phyloP scores from a whole-genome alignment of 495 filamentous ascomycete species.

The Podospora pseudoanserina region DNA sequence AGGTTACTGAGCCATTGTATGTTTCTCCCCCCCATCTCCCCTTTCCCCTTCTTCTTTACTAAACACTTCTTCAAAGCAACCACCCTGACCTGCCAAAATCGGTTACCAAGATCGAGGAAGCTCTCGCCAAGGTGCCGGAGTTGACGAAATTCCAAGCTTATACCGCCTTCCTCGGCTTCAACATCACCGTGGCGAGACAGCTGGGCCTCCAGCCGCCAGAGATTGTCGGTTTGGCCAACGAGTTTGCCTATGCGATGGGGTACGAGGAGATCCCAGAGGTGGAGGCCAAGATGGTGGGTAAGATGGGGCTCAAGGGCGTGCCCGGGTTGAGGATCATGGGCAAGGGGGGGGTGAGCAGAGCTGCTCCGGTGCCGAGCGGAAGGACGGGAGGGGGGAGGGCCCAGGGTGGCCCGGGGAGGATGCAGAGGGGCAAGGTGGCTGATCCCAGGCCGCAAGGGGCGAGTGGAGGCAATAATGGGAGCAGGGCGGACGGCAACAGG shows the following conservation, averaged over 20 bases:
- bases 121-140: slow-evolving; percentile 26
- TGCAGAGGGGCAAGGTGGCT: neutral
- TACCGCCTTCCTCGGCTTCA: slow-evolving; percentile 29
- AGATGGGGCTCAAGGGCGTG: slow-evolving; percentile 36
- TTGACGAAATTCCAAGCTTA: slow-evolving; percentile 29
- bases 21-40: slow-evolving; percentile 10
- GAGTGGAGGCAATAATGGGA: neutral
- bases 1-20: slow-evolving; percentile 21
- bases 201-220: slow-evolving; percentile 12
- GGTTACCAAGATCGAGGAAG: slow-evolving; percentile 21
- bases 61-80: slow-evolving; percentile 18
- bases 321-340: slow-evolving; percentile 23
- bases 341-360: neutral
- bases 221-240: slow-evolving; percentile 29
- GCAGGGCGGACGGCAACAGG: neutral
- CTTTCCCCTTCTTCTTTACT: neutral
- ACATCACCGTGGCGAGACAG: slow-evolving; percentile 22
- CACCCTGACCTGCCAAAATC: slow-evolving; percentile 22
- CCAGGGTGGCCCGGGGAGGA: neutral
- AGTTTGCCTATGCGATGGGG: slow-evolving; percentile 25
- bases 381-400: neutral
- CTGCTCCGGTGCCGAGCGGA: slow-evolving; percentile 2
- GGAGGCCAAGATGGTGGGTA: slow-evolving; percentile 18
- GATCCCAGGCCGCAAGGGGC: neutral
- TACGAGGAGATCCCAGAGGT: slow-evolving; percentile 22